Evolutionary conservation across 257 asterid genomes (phyloP), one percentile per base, ranked within the genome.

Genomic region (Apocynum venetum): DNA sequence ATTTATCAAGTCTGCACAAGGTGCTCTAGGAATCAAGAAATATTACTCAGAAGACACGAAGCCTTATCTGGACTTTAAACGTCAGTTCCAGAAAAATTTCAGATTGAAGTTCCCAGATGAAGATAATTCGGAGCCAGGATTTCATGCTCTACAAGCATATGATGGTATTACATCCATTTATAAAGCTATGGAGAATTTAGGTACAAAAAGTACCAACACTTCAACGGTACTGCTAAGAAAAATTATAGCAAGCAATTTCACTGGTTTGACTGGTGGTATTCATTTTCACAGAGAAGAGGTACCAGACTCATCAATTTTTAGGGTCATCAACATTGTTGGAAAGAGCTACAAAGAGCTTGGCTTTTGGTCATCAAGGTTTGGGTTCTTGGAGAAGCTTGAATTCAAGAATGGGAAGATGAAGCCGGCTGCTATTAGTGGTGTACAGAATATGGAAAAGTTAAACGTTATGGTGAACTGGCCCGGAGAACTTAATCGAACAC

Each of bases 61-160:
- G 57, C 31, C 81, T 61, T 87, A 78, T 74, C 75, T 9, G 11
- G 77, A 74, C 4, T 81, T 87, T n/a, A 82, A 72, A 51, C 40
- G 25, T 9, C 83, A 77, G 17, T 87, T 84, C 25, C 74, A 73
- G 68, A 74, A 38, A 63, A 72, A 2, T 53, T 74, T 84, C 55
- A n/a, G 71, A 12, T 40, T 36, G 13, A 80, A 85, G 4, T 84
- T 76, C 76, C 84, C 87, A 20, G 60, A 55, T 47, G 90, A 87
- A 77, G 76, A 55, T 38, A 66, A 69, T 48, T 80, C 46, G 0
- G 84, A 73, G 76, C 88, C 87, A 7, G 82, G 88, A 20, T 76
- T 83, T 75, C 82, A 84, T 78, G 84, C 90, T 72, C 51, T 87
- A 31, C 78, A 67, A 77, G 90, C 87, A n/a, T 87, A 78, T 63